phyloP scores from a whole-genome alignment of 2,329 filamentous ascomycete species.

The Beauveria varroae region DNA sequence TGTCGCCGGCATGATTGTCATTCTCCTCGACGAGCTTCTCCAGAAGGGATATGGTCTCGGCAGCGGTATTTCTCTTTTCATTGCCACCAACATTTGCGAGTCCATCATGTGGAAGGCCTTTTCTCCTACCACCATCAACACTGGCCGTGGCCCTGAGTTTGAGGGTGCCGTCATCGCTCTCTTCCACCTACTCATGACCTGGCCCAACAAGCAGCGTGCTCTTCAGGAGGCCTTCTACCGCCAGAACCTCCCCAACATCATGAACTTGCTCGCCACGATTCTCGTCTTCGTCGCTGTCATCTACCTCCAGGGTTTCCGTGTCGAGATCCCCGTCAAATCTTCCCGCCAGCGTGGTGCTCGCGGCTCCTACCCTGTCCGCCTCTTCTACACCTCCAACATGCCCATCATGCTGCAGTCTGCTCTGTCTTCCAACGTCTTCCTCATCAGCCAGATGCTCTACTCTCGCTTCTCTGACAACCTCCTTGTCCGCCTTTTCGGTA shows the following conservation, averaged over 20 bases:
- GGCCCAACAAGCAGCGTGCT: constrained; percentile 98
- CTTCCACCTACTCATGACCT: constrained; percentile 96
- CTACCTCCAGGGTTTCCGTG: constrained; percentile 98
- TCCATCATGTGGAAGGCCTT: constrained; percentile 99
- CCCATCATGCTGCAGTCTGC: constrained; percentile 99
- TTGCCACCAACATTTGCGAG: constrained; percentile 99
- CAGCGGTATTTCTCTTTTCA: constrained; percentile 98
- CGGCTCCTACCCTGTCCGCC: constrained; percentile 93
- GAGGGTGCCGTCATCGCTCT: constrained; percentile 97
- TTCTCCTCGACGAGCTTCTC: constrained; percentile 95
- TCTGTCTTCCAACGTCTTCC: constrained; percentile 96
- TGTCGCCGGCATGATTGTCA: constrained; percentile 95
- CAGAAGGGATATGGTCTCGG: constrained; percentile 99
- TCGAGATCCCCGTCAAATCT: constrained; percentile 99
- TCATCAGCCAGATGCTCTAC: constrained; percentile 99
- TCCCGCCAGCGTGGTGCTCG: constrained; percentile 97
- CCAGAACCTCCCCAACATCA: constrained; percentile 98
- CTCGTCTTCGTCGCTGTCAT: constrained; percentile 95
- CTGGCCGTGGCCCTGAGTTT: constrained; percentile 96
- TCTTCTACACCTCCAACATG: constrained; percentile 99
- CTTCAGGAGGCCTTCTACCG: constrained; percentile 98
- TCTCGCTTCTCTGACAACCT: constrained; percentile 99
- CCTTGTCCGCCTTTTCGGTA: constrained; percentile 91
- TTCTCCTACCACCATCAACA: constrained; percentile 98
- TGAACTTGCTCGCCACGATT: constrained; percentile 93